These are phyloP conservation scores for Ophiobolus disseminans DNA, from an alignment of 2,329 filamentous ascomycete genomes.

Conservation along the genomic window DNA sequence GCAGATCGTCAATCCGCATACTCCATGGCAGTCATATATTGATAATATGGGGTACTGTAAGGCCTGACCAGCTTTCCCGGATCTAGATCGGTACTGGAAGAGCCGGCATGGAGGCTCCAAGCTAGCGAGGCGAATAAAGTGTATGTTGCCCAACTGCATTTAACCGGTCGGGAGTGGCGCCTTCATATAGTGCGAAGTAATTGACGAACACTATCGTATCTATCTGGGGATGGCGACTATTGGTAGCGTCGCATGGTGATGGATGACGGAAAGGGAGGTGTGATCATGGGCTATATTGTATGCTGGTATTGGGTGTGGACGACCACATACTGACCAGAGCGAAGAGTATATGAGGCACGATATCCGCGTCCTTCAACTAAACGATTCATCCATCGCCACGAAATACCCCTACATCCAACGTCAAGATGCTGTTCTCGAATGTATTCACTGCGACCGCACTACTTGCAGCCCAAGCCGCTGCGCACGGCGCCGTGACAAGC, in stretches of 20 bases:
- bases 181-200: slow-evolving; percentile 30
- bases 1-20: background rate
- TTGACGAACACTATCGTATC: slow-evolving; percentile 29
- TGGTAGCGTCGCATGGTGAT: slow-evolving; percentile 11
- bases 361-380: background rate
- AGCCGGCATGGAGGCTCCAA: slow-evolving; percentile 31
- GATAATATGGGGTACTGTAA: background rate
- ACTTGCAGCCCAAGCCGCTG: slow-evolving; percentile 38
- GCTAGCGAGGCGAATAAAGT: slow-evolving; percentile 26
- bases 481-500: slow-evolving; percentile 47
- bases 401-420: background rate
- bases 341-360: slow-evolving; percentile 24
- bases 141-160: slow-evolving; percentile 25
- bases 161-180: slow-evolving; percentile 29
- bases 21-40: background rate
- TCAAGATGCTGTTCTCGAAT: slow-evolving; percentile 48
- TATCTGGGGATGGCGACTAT: slow-evolving; percentile 23
- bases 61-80: background rate
- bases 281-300: slow-evolving; percentile 20
- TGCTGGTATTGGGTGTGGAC: background rate
- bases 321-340: background rate
- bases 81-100: slow-evolving; percentile 26
- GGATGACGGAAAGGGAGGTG: slow-evolving; percentile 8
- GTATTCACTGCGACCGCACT: slow-evolving; percentile 43
- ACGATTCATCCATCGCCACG: background rate